These are phyloP conservation scores for Kalaharituber pfeilii DNA, from an alignment of 2,329 filamentous ascomycete species.

Conservation along the genomic window DNA sequence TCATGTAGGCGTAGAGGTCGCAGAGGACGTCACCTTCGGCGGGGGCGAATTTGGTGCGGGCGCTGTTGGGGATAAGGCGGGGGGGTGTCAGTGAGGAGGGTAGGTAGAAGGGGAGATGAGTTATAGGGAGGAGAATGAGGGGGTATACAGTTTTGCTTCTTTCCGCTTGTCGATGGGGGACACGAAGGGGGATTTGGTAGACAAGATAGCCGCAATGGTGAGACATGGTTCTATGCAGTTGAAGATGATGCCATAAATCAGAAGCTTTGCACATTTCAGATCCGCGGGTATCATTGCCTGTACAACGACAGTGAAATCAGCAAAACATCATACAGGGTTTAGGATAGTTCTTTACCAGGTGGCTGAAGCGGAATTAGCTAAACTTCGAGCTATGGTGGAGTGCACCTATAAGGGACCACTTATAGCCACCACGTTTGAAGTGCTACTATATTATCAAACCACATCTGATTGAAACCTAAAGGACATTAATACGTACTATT, in stretches of 20 bases:
- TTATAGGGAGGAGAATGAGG: neutral
- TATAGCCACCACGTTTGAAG: no score
- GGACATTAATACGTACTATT: no score
- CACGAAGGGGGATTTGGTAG: slow-evolving; percentile 69
- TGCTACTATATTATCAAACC: no score
- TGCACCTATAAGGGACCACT: no score
- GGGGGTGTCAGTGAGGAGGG: no score
- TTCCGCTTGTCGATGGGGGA: slow-evolving; percentile 70
- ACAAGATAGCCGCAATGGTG: slow-evolving; percentile 82
- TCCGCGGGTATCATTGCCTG: slow-evolving; percentile 83
- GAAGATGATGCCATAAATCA: slow-evolving; percentile 90
- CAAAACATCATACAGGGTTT: neutral
- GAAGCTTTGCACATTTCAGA: slow-evolving; percentile 77
- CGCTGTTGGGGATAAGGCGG: slow-evolving; percentile 27
- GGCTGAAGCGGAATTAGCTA: no score
- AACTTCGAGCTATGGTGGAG: no score
- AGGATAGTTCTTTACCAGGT: slow-evolving; percentile 1
- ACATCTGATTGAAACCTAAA: no score
- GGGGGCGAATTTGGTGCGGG: slow-evolving; percentile 53
- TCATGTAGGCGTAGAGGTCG: slow-evolving; percentile 65
- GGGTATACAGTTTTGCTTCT: slow-evolving; percentile 44
- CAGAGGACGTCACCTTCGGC: slow-evolving; percentile 78
- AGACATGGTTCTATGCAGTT: slow-evolving; percentile 78
- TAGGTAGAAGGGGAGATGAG: no score
- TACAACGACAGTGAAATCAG: no score